Base-by-base conservation (phyloP, 306 rosid species). In the Dryas alaskensis region DNA sequence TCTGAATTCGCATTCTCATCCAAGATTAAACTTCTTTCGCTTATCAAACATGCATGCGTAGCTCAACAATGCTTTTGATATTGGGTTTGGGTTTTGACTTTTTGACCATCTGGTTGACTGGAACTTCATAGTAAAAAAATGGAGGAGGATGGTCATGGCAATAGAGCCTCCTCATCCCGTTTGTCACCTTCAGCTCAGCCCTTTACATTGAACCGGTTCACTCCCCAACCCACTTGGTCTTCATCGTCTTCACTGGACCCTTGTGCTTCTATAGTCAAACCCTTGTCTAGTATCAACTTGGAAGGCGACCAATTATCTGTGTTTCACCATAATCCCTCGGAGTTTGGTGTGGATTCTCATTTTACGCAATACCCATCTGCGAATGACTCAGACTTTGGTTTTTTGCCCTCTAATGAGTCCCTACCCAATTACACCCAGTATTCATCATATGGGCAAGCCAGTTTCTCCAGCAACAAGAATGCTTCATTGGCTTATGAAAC, bases 171-270 rank as follows among this genome's bases (percentile, higher is more conserved):
- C 9, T 46, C 81, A 4, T 83, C 89, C 55, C 86, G 87, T 64
- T 86, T 90, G 82, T 88, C 96, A 40, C 75, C 91, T 39, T 78
- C 75, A 5, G 96, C 96, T 51, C 84, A 80, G 78, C 91, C 92
- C 76, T 88, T 90, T 78, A 81, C 81, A 0, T 39, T 83, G 77
- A 83, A 75, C 50, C 81, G 84, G 17, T 50, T 79, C 31, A 12
- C 58, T 17, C 64, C 63, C 49, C 86, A 77, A 60, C 75, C 82
- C 43, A 37, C 31, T 63, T 70, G 51, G 64, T 42, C 54, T 54
- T 12, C 65, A 45, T 82, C 59, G 58, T 67, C 58, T 75, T 58
- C 59, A 17, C 63, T 60, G 19, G 75, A 88, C 80, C 76, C 83
- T 65, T 82, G 70, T 72, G 73, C 72, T 59, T 80, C 84, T 59